These are phyloP conservation scores for Pichia sp. DNA, from an alignment of 1,139 yeast genomes.

Conservation along the genomic window DNA sequence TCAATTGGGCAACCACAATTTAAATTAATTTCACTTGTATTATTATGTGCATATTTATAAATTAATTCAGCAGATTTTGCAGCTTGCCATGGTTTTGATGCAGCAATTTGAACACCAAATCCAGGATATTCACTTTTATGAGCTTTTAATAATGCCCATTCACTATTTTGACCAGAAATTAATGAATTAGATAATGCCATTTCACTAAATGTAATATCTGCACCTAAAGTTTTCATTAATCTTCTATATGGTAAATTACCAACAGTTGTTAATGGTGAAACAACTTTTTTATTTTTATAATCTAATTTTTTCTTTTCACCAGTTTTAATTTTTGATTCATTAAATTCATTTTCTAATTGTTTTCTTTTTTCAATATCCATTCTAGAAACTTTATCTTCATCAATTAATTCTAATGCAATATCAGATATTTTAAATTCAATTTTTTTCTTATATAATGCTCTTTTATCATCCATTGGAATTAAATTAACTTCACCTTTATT, in stretches of 20 bases:
- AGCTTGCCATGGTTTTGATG: constrained; percentile 90
- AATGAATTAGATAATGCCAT: constrained; percentile 89
- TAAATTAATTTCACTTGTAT: constrained; percentile 69
- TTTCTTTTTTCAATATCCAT: constrained; percentile 27
- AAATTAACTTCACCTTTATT: constrained; percentile 60
- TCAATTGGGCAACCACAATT: constrained; percentile 98
- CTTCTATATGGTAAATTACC: constrained; percentile 95
- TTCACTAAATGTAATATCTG: constrained; percentile 89
- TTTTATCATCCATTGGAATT: constrained; percentile 47
- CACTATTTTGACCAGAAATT: constrained; percentile 83
- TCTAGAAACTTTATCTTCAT: constrained; percentile 23
- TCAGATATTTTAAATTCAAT: constrained; percentile 53
- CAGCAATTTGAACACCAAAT: constrained; percentile 90
- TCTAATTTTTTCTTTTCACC: constrained; percentile 76
- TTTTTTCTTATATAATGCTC: constrained; percentile 55
- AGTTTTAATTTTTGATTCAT: constrained; percentile 72
- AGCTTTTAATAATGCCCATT: constrained; percentile 96
- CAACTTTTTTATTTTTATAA: constrained; percentile 68
- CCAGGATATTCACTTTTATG: constrained; percentile 78
- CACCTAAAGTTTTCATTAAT: constrained; percentile 84
- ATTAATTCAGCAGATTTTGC: constrained; percentile 84
- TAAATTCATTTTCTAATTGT: constrained; percentile 46
- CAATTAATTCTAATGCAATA: constrained; percentile 30
- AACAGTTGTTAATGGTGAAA: constrained; percentile 94
- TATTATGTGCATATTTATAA: constrained; percentile 45